Evolutionary conservation across 75 land plant species (phyloP).

Genomic region (Pinus taeda): DNA sequence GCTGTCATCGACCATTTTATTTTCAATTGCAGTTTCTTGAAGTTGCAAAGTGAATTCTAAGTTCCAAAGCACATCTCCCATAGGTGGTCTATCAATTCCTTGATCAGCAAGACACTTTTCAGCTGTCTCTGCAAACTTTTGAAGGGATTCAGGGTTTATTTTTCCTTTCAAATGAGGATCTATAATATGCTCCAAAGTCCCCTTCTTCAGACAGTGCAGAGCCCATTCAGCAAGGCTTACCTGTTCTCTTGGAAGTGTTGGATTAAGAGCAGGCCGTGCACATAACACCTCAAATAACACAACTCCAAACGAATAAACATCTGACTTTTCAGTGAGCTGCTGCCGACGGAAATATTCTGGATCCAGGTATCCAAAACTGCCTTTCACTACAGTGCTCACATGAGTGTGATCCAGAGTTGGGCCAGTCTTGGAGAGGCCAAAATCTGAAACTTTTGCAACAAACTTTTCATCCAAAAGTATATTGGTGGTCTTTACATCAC

Average conservation of each 20-base stretch:
- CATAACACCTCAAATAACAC: conserved; percentile 26
- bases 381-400: conserved; percentile 35
- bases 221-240: conserved; percentile 26
- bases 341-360: conserved; percentile 33
- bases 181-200: conserved; percentile 17
- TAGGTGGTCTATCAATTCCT: conserved; percentile 29
- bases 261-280: conserved; percentile 17
- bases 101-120: conserved; percentile 27
- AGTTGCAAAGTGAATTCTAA: conserved; percentile 20
- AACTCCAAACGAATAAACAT: conserved; percentile 35
- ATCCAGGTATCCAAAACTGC: conserved; percentile 26
- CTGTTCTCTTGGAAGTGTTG: conserved; percentile 19
- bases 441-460: conserved; percentile 31
- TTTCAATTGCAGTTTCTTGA: conserved; percentile 8
- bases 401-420: conserved; percentile 21
- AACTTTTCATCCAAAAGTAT: conserved; percentile 27
- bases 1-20: not conserved
- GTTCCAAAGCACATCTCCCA: conserved; percentile 41
- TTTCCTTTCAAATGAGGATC: conserved; percentile 15
- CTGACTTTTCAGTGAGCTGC: conserved; percentile 18
- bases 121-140: conserved; percentile 29
- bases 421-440: conserved; percentile 29
- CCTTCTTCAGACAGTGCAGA: conserved; percentile 18
- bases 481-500: conserved; percentile 33
- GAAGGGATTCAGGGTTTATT: conserved; percentile 18